Percentiles rank a stretch among this genome's conserved stretches.
Conservation (phyloP, 805 yeast genomes). For the Candida berthetii region DNA sequence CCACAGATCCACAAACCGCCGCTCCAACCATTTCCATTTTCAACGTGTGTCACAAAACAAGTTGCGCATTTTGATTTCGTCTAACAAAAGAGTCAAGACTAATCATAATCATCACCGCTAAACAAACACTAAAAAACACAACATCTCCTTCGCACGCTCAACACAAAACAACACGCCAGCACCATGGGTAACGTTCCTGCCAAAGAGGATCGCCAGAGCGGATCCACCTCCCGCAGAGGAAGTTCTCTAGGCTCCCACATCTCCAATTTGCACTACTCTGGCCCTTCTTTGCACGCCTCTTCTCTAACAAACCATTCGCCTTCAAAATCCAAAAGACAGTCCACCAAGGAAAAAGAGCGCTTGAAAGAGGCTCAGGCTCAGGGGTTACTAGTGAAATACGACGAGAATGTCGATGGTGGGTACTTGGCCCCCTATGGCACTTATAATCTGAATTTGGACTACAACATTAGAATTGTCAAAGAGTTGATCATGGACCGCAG, state of each 20-base stretch:
- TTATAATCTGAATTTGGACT: constrained; percentile 69
- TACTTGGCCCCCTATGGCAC: constrained; percentile 88
- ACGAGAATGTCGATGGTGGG: constrained; percentile 90
- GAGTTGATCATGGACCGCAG: constrained; percentile 60
- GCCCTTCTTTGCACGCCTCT: constrained; percentile 2
- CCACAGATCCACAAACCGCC: too few relatives aligned
- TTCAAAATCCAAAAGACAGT: constrained; percentile 25
- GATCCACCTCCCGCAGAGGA: constrained; percentile 9
- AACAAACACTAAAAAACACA: too few relatives aligned
- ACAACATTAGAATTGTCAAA: constrained; percentile 67
- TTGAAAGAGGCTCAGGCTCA: constrained; percentile 47
- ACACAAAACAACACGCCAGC: too few relatives aligned
- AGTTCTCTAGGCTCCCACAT: constrained; percentile 8
- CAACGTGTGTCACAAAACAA: too few relatives aligned
- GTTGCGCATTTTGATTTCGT: too few relatives aligned
- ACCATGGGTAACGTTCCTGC: constrained; percentile 44
- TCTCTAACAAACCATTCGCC: too few relatives aligned
- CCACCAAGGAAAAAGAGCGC: constrained; percentile 49
- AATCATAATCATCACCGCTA: too few relatives aligned
- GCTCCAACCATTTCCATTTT: too few relatives aligned
- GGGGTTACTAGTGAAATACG: constrained; percentile 51
- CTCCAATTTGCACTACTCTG: constrained; percentile 5
- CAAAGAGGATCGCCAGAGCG: constrained; percentile 28
- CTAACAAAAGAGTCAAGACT: too few relatives aligned
- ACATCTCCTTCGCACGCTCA: too few relatives aligned